Base-by-base conservation (phyloP, 2,329 filamentous ascomycete genomes). In the Talaromyces sp. region DNA sequence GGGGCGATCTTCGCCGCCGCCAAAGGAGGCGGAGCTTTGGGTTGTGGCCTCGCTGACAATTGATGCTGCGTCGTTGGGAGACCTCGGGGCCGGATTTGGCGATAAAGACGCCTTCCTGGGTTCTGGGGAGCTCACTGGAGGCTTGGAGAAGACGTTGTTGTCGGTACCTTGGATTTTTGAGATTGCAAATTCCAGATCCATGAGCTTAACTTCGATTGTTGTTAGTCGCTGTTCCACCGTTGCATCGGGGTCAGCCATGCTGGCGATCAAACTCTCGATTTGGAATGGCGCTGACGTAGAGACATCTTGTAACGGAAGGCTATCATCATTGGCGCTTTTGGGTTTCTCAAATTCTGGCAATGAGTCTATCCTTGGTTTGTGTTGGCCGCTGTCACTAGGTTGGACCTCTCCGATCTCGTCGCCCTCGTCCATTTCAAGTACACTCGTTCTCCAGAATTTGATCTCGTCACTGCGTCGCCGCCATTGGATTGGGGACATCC, bases 161-260 rank as follows among this genome's bases (percentile, higher is more conserved):
- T 68, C 35, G 69, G 73, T 62, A 56, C 73, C 77, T 68, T 83
- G 81, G 66, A 83, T 75, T 61, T 81, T 79, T 1, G 80, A 79
- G 66, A 83, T 80, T 5, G 81, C 81, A 63, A 81, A 81, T 68
- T 83, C 81, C 4, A 83, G 73, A 57, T 83, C 81, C 68, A 82
- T 82, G 59, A 83, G 70, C 66, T 83, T 83, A 24, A 83, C 81
- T 66, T 83, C 81, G 7, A 83, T 71, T 0, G 81, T 83, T 39
- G 79, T 79, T n/a, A 83, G 68, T 56, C 81, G 75, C 63, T 83
- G 80, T 64, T 81, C 80, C 1, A 83, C 69, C 3, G 74, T 78
- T 19, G 75, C 70, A 22, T 78, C 77, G 62, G 79, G 75, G 43
- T 76, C 73, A 52, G 79, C 77, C 71, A 81, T 78, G 13, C 73